These are phyloP conservation scores for Apiosordaria backusii DNA, from an alignment of 495 filamentous ascomycete species.

Conservation along the genomic window DNA sequence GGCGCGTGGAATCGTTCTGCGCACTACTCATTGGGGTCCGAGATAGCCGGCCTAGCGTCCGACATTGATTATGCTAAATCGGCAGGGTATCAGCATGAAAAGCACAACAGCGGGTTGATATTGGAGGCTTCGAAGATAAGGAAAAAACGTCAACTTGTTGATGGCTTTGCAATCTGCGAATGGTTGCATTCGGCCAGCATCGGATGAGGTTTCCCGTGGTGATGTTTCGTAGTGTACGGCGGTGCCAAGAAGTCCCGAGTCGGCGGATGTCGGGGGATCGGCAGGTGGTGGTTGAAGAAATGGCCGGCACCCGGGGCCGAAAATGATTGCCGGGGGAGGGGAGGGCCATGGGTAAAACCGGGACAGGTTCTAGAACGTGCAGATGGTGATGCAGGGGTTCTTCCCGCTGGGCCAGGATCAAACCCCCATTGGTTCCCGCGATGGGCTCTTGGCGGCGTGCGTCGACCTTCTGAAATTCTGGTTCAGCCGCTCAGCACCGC, in stretches of 20 bases:
- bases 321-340: constrained; percentile 16
- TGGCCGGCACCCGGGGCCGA: constrained; percentile 6
- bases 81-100: not conserved
- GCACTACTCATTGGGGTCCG: not conserved
- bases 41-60: not conserved
- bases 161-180: not conserved
- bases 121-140: not conserved
- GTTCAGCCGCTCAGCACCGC: not conserved
- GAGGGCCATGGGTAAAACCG: constrained; percentile 16
- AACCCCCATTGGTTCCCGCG: constrained; percentile 1
- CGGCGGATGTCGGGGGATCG: constrained; percentile 29
- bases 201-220: constrained; percentile 4
- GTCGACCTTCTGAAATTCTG: not conserved
- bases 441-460: not conserved
- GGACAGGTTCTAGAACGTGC: constrained; percentile 15
- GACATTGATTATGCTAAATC: not conserved
- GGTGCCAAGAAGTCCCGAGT: constrained; percentile 23
- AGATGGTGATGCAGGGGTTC: not conserved
- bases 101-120: not conserved
- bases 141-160: constrained; percentile 4
- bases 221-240: not conserved
- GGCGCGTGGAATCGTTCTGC: not conserved
- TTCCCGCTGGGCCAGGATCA: not conserved
- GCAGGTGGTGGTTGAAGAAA: constrained; percentile 10
- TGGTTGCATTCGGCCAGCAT: constrained; percentile 15